Percentiles rank a stretch among this genome's conserved stretches.
Conservation (phyloP, 2,329 filamentous ascomycete genomes). For the Madurella mycetomatis region DNA sequence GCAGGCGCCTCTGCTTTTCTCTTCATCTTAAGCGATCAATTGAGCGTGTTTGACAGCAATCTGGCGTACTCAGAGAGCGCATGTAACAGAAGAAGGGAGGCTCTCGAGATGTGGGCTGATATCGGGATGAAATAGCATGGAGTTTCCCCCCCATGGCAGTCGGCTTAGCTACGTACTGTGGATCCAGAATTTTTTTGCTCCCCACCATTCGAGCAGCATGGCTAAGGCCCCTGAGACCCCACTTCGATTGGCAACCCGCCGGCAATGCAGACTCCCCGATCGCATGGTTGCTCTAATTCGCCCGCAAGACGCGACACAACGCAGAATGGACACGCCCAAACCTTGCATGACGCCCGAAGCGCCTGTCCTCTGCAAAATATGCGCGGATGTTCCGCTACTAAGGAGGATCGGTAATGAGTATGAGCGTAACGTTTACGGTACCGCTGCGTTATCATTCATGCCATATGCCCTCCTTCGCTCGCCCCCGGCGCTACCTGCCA, state of each 20-base stretch:
- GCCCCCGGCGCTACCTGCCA: slow-evolving; percentile 15
- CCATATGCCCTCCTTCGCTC: slow-evolving; percentile 19
- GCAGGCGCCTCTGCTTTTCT: slow-evolving; percentile 52
- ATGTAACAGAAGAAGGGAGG: slow-evolving; percentile 3
- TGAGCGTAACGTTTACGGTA: background rate
- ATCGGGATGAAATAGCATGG: slow-evolving; percentile 19
- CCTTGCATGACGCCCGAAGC: slow-evolving; percentile 24
- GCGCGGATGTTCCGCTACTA: background rate
- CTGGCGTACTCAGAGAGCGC: background rate
- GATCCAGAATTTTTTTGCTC: slow-evolving; percentile 14
- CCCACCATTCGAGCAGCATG: slow-evolving; percentile 2
- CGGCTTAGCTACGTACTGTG: slow-evolving; percentile 1
- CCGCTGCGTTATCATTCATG: slow-evolving; percentile 19
- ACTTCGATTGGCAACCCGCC: background rate
- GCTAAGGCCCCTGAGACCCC: slow-evolving; percentile 9
- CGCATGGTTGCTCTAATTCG: background rate
- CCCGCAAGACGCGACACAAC: background rate
- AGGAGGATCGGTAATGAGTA: background rate
- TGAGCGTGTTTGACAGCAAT: slow-evolving; percentile 12
- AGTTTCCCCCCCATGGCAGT: background rate
- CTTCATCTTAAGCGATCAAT: slow-evolving; percentile 46
- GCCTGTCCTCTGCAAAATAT: no score
- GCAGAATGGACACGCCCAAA: background rate
- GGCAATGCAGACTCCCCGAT: background rate
- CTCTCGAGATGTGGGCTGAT: slow-evolving; percentile 22